Conservation (phyloP, 805 yeast species). For the Yarrowia sp. region DNA sequence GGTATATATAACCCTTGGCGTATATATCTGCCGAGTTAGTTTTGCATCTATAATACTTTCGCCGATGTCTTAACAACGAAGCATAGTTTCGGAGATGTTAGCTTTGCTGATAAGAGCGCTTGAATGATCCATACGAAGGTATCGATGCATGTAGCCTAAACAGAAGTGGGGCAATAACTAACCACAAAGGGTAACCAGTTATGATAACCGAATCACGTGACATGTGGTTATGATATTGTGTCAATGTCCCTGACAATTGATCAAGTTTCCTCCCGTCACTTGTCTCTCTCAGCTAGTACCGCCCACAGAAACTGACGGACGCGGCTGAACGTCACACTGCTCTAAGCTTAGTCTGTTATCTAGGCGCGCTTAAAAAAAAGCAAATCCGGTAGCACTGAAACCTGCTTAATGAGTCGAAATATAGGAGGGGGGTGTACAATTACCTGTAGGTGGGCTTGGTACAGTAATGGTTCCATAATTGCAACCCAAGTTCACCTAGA, state of each 20-base stretch:
- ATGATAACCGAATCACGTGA: too few species aligned
- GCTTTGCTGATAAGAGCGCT: neutral
- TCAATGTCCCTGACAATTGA: neutral
- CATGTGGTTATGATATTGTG: too few species aligned
- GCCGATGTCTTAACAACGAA: neutral
- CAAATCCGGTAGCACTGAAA: neutral
- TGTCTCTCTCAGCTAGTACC: neutral
- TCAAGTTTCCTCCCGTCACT: neutral
- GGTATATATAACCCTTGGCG: neutral
- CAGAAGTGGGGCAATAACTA: too few species aligned
- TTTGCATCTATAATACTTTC: neutral
- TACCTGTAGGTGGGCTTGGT: too few species aligned
- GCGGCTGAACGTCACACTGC: neutral
- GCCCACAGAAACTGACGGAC: neutral
- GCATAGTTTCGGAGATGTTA: neutral
- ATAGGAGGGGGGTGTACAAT: neutral
- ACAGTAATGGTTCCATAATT: too few species aligned
- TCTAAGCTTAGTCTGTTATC: neutral
- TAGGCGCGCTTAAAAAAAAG: conserved; percentile 7
- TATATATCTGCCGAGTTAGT: neutral
- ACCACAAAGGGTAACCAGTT: too few species aligned
- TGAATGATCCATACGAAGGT: too few species aligned
- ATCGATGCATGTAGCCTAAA: too few species aligned
- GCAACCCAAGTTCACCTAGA: too few species aligned
- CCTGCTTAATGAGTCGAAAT: neutral